These are phyloP conservation scores for Phoenix roebelenii DNA, from an alignment of 176 grass and related monocot species.

Conservation along the genomic window DNA sequence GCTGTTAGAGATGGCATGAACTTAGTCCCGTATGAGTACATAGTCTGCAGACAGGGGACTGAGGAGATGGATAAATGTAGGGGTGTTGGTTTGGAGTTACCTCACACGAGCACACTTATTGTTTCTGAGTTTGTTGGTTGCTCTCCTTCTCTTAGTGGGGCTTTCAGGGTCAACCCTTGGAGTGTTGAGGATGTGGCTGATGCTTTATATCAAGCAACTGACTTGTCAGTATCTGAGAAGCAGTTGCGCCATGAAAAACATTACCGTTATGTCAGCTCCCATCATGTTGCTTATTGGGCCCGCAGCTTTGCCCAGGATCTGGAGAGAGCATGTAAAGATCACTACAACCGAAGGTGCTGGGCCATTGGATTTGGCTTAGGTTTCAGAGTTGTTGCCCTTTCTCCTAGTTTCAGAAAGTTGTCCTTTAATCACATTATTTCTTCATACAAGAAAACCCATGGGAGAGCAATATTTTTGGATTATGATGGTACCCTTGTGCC, in stretches of 20 bases:
- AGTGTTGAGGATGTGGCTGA: conserved; percentile 70
- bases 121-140: conserved; percentile 82
- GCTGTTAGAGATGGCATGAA: conserved; percentile 89
- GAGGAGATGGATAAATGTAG: conserved; percentile 40
- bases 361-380: conserved; percentile 60
- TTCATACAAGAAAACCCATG: conserved; percentile 52
- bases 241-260: conserved; percentile 68
- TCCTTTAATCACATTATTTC: conserved; percentile 39
- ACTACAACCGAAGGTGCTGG: conserved; percentile 69
- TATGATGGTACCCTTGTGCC: conserved; percentile 82
- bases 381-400: conserved; percentile 70
- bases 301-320: conserved; percentile 62
- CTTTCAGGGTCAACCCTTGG: conserved; percentile 84
- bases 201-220: conserved; percentile 42
- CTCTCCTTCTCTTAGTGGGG: conserved; percentile 80
- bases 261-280: conserved; percentile 58
- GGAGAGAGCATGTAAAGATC: conserved; percentile 61
- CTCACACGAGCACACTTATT: conserved; percentile 57
- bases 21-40: conserved; percentile 72
- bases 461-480: conserved; percentile 67
- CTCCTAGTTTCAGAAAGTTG: conserved; percentile 59
- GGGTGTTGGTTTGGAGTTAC: conserved; percentile 18
- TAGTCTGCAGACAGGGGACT: conserved; percentile 67
- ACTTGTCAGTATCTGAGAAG: conserved; percentile 38
- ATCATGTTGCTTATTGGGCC: conserved; percentile 70